Conservation (phyloP, 2,329 filamentous ascomycete genomes). For the Ciborinia camelliae region DNA sequence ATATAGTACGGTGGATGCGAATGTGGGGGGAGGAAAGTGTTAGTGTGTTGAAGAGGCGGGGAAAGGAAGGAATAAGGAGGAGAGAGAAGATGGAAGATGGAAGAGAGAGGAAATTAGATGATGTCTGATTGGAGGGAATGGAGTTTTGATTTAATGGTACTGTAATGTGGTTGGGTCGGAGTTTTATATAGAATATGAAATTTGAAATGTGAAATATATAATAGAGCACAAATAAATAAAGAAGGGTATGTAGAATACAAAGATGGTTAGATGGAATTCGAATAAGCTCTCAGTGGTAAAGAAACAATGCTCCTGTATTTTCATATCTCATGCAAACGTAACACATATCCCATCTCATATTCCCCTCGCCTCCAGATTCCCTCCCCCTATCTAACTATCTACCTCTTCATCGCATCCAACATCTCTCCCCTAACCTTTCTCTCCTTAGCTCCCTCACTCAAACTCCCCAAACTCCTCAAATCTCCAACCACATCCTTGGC, state of each 20-base stretch:
- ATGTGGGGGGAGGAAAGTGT: too few relatives aligned
- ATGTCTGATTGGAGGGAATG: not conserved
- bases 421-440: slow-evolving; percentile 84
- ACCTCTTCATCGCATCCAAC: slow-evolving; percentile 58
- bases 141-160: not conserved
- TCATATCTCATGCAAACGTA: slow-evolving; percentile 17
- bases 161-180: too few relatives aligned
- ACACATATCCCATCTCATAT: not conserved
- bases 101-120: not conserved
- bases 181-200: not conserved
- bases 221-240: not conserved
- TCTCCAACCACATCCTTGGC: slow-evolving; percentile 98
- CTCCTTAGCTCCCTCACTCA: slow-evolving; percentile 82
- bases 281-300: not conserved
- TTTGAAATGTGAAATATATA: not conserved
- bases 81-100: not conserved
- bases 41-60: too few relatives aligned
- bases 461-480: slow-evolving; percentile 76
- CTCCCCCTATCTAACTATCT: not conserved
- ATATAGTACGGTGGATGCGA: not conserved
- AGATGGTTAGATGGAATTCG: not conserved
- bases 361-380: not conserved
- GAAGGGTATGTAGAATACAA: not conserved
- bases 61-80: not conserved
- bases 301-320: slow-evolving; percentile 7